phyloP scores from a whole-genome alignment of 2,329 filamentous ascomycete genomes.

The Arthrobotrys megalospora region DNA sequence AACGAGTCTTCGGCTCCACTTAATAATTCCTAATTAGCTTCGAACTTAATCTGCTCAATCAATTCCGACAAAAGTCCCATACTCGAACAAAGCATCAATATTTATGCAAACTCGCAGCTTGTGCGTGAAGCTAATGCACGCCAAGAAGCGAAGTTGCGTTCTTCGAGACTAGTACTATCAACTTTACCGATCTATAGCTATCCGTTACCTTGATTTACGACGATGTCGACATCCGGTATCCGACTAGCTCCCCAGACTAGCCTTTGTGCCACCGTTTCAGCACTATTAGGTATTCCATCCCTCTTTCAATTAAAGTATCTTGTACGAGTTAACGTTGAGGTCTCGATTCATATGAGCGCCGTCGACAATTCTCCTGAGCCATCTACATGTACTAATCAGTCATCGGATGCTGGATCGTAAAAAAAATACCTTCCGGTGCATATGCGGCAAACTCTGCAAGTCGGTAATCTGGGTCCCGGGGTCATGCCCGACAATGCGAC shows the following conservation, averaged over 20 bases:
- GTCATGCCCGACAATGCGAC: slow-evolving; percentile 15
- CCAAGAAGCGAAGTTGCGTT: too few species aligned
- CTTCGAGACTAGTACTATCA: too few species aligned
- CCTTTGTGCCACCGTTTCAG: slow-evolving; percentile 5
- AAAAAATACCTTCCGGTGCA: not conserved
- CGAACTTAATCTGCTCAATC: slow-evolving; percentile 4
- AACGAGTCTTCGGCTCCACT: slow-evolving; percentile 16
- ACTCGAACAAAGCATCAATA: slow-evolving; percentile 4
- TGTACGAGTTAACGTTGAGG: slow-evolving; percentile 10
- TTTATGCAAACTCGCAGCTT: slow-evolving; percentile 4
- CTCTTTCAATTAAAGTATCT: slow-evolving; percentile 9
- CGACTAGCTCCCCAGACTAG: slow-evolving; percentile 5
- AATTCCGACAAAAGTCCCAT: not conserved
- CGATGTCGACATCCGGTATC: slow-evolving; percentile 9
- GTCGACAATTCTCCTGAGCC: slow-evolving; percentile 11
- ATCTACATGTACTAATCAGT: slow-evolving; percentile 10
- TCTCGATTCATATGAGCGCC: slow-evolving; percentile 11
- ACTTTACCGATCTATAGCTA: not conserved
- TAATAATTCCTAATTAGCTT: slow-evolving; percentile 18
- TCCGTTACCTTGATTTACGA: not conserved
- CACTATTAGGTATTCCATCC: slow-evolving; percentile 9
- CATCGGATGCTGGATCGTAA: slow-evolving; percentile 10
- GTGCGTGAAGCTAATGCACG: too few species aligned
- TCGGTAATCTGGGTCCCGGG: not conserved
- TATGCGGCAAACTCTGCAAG: slow-evolving; percentile 11